A percentile compares a stretch with the other conserved stretches of the same genome.
These are phyloP conservation scores for Boletus sp. DNA, from an alignment of 768 basidiomycete genomes.

Conservation along the genomic window DNA sequence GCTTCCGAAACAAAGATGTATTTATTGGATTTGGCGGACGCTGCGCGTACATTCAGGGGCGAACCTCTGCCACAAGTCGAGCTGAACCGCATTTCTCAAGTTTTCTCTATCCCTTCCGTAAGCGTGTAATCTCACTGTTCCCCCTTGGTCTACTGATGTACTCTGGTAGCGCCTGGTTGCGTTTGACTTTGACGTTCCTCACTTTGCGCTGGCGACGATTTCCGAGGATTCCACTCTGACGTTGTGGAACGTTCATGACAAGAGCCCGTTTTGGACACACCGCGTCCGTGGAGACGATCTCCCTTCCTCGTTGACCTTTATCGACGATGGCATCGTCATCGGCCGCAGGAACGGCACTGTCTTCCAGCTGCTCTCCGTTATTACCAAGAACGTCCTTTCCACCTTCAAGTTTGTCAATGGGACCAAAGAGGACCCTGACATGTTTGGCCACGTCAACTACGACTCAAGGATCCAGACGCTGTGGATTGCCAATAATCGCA, in stretches of 20 bases:
- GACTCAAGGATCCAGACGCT: conserved; percentile 83
- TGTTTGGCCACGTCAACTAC: conserved; percentile 88
- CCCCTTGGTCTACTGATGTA: neutral
- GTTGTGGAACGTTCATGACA: conserved; percentile 80
- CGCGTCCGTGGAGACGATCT: conserved; percentile 76
- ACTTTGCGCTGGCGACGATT: conserved; percentile 76
- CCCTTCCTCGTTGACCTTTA: conserved; percentile 82
- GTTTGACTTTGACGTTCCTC: conserved; percentile 81
- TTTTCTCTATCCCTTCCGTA: conserved; percentile 70
- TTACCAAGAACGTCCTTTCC: conserved; percentile 69
- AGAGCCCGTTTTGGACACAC: conserved; percentile 70
- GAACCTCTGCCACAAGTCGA: conserved; percentile 69
- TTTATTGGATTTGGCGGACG: conserved; percentile 68
- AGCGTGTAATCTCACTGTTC: conserved; percentile 22
- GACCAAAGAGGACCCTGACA: conserved; percentile 68
- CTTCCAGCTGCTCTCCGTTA: conserved; percentile 78
- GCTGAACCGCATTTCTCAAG: conserved; percentile 63
- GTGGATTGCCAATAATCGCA: conserved; percentile 84
- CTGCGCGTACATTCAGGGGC: conserved; percentile 56
- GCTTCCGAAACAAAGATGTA: conserved; percentile 77
- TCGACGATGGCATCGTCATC: conserved; percentile 82
- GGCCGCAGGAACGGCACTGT: conserved; percentile 83
- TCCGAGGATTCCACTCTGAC: conserved; percentile 80
- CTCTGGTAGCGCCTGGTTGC: conserved; percentile 67
- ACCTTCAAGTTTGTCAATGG: conserved; percentile 78